Conservation (phyloP, 2,329 filamentous ascomycete genomes). For the Myriangium duriaei region DNA sequence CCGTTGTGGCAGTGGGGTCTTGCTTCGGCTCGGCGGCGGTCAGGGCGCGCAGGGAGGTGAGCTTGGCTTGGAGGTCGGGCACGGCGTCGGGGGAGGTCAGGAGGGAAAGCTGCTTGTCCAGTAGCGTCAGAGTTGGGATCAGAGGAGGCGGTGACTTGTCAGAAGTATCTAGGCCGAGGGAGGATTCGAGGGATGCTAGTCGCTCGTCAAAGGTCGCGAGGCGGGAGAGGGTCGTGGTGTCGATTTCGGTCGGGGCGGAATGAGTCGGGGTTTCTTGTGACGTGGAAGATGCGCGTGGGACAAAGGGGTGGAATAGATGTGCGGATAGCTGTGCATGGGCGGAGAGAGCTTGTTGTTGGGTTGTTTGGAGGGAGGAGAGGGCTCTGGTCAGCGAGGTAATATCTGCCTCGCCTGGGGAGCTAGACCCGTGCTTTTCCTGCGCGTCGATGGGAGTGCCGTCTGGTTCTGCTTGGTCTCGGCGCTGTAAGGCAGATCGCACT, state of each 20-base stretch:
- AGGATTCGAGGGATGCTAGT: slow-evolving; percentile 64
- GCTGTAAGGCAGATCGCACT: slow-evolving; percentile 60
- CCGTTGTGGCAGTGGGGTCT: slow-evolving; percentile 14
- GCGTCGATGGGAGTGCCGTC: slow-evolving; percentile 8
- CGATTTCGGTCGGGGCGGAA: slow-evolving; percentile 8
- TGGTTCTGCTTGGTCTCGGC: slow-evolving; percentile 34
- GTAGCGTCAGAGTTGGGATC: slow-evolving; percentile 64
- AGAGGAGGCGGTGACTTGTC: slow-evolving; percentile 53
- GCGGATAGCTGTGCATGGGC: slow-evolving; percentile 10
- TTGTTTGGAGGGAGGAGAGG: slow-evolving; percentile 10
- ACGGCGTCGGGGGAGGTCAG: slow-evolving; percentile 57
- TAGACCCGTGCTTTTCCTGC: slow-evolving; percentile 2
- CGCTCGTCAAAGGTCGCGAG: slow-evolving; percentile 80
- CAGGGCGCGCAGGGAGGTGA: slow-evolving; percentile 60
- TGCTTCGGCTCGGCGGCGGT: slow-evolving; percentile 29
- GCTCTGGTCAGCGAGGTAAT: slow-evolving; percentile 10
- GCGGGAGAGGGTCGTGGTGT: slow-evolving; percentile 56
- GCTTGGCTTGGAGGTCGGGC: slow-evolving; percentile 53
- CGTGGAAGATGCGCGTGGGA: slow-evolving; percentile 1
- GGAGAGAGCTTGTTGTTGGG: slow-evolving; percentile 8
- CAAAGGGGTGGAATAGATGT: slow-evolving; percentile 5
- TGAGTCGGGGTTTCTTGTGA: neutral
- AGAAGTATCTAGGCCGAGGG: slow-evolving; percentile 54
- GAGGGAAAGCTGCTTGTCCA: slow-evolving; percentile 69
- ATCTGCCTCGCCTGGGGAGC: slow-evolving; percentile 4